Base-by-base conservation (phyloP, 2,329 filamentous ascomycete species). In the Colletotrichum ledebouriae region DNA sequence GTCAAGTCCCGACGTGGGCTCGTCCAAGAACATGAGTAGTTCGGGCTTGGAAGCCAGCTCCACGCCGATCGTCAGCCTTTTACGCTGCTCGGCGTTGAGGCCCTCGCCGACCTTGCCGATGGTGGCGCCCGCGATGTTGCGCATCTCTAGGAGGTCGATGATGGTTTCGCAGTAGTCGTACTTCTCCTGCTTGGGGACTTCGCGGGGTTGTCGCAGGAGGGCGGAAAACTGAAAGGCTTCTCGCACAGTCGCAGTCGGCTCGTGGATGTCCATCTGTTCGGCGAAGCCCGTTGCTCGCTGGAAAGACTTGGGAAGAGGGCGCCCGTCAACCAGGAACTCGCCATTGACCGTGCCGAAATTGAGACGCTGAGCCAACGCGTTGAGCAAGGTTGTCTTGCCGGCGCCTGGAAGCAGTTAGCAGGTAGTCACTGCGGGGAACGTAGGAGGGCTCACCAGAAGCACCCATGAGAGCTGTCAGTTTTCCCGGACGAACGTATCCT, bases 401-500 rank as follows among this genome's bases (percentile, higher is more conserved):
- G 80, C 78, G 52, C 81, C 80, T 76, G 67, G 60, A 33, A 72
- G 56, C 2, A 9, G 17, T 70, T 25, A 70, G 59, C 13, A 25
- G 11, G 17, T 22, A 10, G 7, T 13, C 22, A 17, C 6, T 12
- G 10, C 3, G 7, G 5, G 6, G 37, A 0, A 65, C 11, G 20
- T 12, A 4, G 1, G 22, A 9, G 12, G 74, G 71, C 73, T 73
- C 77, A 75, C 79, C 82, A 47, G 83, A 84, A 22, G 83, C 82
- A 41, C 84, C 91, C 92, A 95, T 95, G 0, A 94, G 84, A 9
- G 92, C 93, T 10, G 92, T 94, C 57, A 94, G 79, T 59, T 91
- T 94, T 37, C 93, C 93, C 1, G 93, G 93, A 69, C 93, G 92
- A 49, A 96, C 92, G 84, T 90, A 95, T n/a, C 93, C 93, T 73